Conservation (phyloP, 164 flowering plant genomes). For the Hamamelis virginiana region DNA sequence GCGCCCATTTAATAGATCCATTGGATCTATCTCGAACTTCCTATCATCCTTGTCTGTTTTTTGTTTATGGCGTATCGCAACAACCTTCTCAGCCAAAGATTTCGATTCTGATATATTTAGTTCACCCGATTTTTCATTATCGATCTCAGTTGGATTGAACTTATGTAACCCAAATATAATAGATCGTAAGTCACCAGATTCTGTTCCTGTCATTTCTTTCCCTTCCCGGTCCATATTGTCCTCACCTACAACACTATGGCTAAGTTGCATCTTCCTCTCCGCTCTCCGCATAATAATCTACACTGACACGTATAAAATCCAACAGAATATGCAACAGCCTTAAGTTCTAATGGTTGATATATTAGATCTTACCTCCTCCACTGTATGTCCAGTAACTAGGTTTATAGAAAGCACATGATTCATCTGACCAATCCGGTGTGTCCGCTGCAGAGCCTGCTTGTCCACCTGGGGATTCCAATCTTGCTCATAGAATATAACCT, state of each 20-base stretch:
- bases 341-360: neutral
- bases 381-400: constrained; percentile 57
- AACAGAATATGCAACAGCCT: neutral
- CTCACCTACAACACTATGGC: constrained; percentile 73
- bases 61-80: constrained; percentile 51
- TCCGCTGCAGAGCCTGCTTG: constrained; percentile 92
- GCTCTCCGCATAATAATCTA: constrained; percentile 90
- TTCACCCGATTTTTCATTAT: constrained; percentile 36
- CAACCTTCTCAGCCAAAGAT: constrained; percentile 60
- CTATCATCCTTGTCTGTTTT: constrained; percentile 35
- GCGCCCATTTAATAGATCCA: constrained; percentile 28
- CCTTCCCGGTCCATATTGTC: constrained; percentile 36
- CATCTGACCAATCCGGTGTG: constrained; percentile 89
- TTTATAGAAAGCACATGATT: constrained; percentile 81
- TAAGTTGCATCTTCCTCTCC: constrained; percentile 73
- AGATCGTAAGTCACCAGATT: constrained; percentile 66
- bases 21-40: constrained; percentile 54
- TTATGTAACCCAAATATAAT: constrained; percentile 70
- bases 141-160: constrained; percentile 60
- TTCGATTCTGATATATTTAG: constrained; percentile 39
- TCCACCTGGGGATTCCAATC: constrained; percentile 99
- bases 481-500: constrained; percentile 99
- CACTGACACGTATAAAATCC: constrained; percentile 13
- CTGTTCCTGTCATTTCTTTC: constrained; percentile 43
- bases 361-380: constrained; percentile 69